Evolutionary conservation across 805 yeast species (phyloP), one percentile per base, ranked within the genome.

Genomic region (Pichia eremophila): DNA sequence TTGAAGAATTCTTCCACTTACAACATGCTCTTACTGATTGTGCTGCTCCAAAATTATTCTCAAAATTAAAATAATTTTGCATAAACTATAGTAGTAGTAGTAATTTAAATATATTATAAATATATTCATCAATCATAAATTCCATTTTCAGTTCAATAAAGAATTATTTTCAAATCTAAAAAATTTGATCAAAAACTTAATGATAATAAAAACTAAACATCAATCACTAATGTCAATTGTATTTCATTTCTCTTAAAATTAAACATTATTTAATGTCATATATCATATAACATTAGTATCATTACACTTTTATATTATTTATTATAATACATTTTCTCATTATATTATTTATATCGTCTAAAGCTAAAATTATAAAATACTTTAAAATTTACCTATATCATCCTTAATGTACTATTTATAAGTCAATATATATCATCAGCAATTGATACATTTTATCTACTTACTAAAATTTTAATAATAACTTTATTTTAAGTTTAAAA

Each of bases 1-100:
- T 91, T 53, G 98, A 91, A 72, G 99, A 91, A 72, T 91, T 85
- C 69, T 91, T 91, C 88, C 98, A 93, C 72, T 76, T 90, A 67
- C 88, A 88, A 69, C 97, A 91, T 70, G 87, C 95, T 74, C 59
- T 90, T 61, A 88, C 87, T 70, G 93, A 86, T 66, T 81, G 95
- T 74, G 88, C 83, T 66, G 88, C 95, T 54, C 95, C 95, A 70
- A 83, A 80, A 69, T 74, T 90, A 68, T 87, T 90, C 75, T 72
- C 78, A 74, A 85, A 83, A 72, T 80, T 89, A 71, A 87, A 86
- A 70, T 89, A 79, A 69, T 46, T 34, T 19, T 19, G 31, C 12
- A 9, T 29, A 29, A 29, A 29, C 5, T 19, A 3, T 19, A 19
- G 22, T 19, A 19, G 22, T 19, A 19, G 4, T 4, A n/a, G n/a